Percentiles rank a stretch among this genome's conserved stretches.
These are phyloP conservation scores for Pleurotus djamor DNA, from an alignment of 768 basidiomycete species.

Conservation along the genomic window DNA sequence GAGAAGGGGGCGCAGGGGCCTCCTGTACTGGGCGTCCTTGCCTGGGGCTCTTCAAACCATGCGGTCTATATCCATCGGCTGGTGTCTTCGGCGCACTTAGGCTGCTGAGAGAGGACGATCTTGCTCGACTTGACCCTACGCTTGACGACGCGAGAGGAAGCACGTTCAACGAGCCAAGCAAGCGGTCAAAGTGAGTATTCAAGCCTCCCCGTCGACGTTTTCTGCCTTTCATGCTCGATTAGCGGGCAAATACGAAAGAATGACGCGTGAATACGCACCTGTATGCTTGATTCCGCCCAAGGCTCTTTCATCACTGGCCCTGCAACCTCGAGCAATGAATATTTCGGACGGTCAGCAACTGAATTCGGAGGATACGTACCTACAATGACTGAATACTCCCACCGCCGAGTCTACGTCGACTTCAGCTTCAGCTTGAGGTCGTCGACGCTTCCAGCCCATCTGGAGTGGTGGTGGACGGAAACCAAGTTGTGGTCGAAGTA, in stretches of 20 bases:
- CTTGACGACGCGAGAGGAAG: slow-evolving; percentile 23
- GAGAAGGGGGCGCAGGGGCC: background rate
- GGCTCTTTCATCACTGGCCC: slow-evolving; percentile 13
- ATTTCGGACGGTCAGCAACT: too few species aligned
- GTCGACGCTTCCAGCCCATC: background rate
- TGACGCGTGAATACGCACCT: background rate
- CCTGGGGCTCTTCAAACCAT: slow-evolving; percentile 21
- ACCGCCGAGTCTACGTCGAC: slow-evolving; percentile 10
- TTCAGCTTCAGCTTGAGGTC: background rate
- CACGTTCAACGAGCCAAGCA: slow-evolving; percentile 60
- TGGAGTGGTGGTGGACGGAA: background rate
- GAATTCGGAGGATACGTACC: slow-evolving; percentile 8
- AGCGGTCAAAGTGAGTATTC: slow-evolving; percentile 63
- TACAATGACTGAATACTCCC: slow-evolving; percentile 15
- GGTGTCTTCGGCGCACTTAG: slow-evolving; percentile 39
- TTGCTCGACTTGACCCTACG: slow-evolving; percentile 21
- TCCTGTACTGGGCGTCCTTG: background rate
- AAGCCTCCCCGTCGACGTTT: slow-evolving; percentile 54
- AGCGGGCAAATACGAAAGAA: background rate
- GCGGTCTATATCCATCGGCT: slow-evolving; percentile 32
- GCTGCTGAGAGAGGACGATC: slow-evolving; percentile 44
- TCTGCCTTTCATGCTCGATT: slow-evolving; percentile 6
- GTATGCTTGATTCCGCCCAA: background rate
- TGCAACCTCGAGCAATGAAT: slow-evolving; percentile 3
- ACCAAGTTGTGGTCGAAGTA: background rate